Base-by-base conservation (phyloP, 1,139 yeast species). In the Saccharomyces pastorianus region DNA sequence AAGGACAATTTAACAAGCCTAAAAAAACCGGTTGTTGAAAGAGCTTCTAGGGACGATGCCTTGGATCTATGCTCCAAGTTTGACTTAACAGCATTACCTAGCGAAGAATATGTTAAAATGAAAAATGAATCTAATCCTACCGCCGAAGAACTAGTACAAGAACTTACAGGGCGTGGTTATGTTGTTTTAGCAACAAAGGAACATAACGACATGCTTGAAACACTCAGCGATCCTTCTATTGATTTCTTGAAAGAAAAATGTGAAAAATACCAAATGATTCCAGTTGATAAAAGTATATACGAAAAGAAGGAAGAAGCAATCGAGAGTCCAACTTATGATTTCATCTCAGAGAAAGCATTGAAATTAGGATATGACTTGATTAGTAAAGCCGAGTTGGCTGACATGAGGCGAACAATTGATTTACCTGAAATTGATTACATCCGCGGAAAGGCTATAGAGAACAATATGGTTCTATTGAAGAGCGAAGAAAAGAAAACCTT, bases 181-280 rank as follows among this genome's bases (percentile, higher is more conserved):
- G 23, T 20, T 20, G 23, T 20, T 20, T 20, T 20, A 20, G 23
- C 3, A 20, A 20, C 23, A 53, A 66, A 64, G 9, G 72, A 68
- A n/a, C 65, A 70, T 52, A 58, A 57, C 4, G 66, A 63, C 14
- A 64, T 75, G 23, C 50, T 32, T 52, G 9, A 53, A 53, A 66
- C 61, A 0, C 64, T 64, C n/a, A 56, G 60, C 28, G 59, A 64
- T 23, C 70, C 71, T 14, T 48, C 64, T 1, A 28, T 57, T 26
- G 64, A 64, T 23, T 67, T 63, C 50, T 55, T 70, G 47, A 52
- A 51, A 4, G 62, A 63, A 14, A 62, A 70, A 50, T 64, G 71
- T 5, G 32, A 76, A 47, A 34, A 17, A 3, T 25, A 73, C 2
- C 42, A 50, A 26, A 14, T 32, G n/a, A 47, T 50, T 9, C 20